Evolutionary conservation across 179 eudicot species (phyloP), one percentile per base, ranked within the genome.

Genomic region (Corrigiola litoralis): DNA sequence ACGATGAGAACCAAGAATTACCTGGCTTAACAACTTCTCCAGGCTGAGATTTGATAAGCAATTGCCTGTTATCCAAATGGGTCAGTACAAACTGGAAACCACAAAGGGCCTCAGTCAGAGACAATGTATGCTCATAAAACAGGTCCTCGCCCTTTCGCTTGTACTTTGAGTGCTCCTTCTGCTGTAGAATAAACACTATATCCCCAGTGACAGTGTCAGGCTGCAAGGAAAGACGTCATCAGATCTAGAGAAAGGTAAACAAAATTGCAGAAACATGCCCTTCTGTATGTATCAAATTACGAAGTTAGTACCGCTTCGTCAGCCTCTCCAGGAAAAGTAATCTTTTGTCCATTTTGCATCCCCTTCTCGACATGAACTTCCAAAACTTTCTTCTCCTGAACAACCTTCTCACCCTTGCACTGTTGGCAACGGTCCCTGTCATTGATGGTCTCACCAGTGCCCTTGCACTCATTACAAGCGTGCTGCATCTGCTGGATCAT

Each of bases 401-500:
- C 79, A 21, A 82, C 86, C 63, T 84, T 84, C 63, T 84, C 89
- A 48, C 86, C 86, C 54, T 85, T 85, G 66, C 89, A 85, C 20
- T 73, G 81, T 2, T 76, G 49, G 73, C 89, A 82, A 12, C 89
- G 71, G 12, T 84, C 89, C 58, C 66, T 80, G 28, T 84, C 86
- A 50, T 53, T 82, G 28, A 84, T 84, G 2, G 77, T 84, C 62
- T 82, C 89, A 28, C 89, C 86, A 3, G 84, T 85, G 16, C 86
- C 89, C 75, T 73, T 85, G 59, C 89, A 82, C 17, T 85, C 82
- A 34, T 85, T 85, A 79, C 89, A 85, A 61, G 84, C 69, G 37
- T 84, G 88, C 44, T 84, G 88, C 85, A 81, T 84, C 58, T 84
- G 85, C 69, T 84, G 84, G 5, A 67, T 77, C 89, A 84, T 84